Evolutionary conservation across 176 grass and related monocot species (phyloP), one percentile per base, ranked within the genome.

Genomic region (Oryza meyeriana): DNA sequence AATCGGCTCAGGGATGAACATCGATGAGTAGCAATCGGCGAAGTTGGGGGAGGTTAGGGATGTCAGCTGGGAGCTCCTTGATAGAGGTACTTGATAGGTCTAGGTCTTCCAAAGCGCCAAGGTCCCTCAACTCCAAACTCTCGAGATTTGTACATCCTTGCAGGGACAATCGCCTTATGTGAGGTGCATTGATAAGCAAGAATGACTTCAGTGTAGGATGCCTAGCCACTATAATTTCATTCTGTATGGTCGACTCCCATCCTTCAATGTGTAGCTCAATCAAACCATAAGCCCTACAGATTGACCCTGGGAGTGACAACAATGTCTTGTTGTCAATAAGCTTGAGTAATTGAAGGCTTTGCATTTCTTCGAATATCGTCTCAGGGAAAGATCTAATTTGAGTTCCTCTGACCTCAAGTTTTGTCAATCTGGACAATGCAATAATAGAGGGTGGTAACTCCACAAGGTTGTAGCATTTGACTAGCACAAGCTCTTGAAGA

Each of bases 31-130:
- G 44, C 4, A 88, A 66, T 2, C 0, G 1, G 41, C 27, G 78
- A 66, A 88, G 80, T 10, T 22, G 0, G 0, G 86, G 61, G 0
- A 22, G 4, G 13, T 83, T 87, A 18, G 22, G 33, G 59, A 84
- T 74, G 0, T 12, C 2, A 0, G 2, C 68, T 9, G 26, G 28
- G 27, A 88, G 14, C 14, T 88, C 86, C 26, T 55, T 72, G 33
- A 88, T 75, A 66, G 26, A 1, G 0, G 74, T 83, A 28, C 18
- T 10, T 2, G 86, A 83, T 0, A 88, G 16, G 29, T 83, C 59
- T 1, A 88, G 13, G 1, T 78, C 80, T 31, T 83, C 80, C 22
- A 88, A 28, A 44, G 34, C 58, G 67, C 1, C 67, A 34, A 67
- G 33, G 0, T 79, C 14, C 41, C 22, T 88, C 3, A 88, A 44